Evolutionary conservation across 2,329 filamentous ascomycete species (phyloP).

Genomic region (Claviceps sp.): DNA sequence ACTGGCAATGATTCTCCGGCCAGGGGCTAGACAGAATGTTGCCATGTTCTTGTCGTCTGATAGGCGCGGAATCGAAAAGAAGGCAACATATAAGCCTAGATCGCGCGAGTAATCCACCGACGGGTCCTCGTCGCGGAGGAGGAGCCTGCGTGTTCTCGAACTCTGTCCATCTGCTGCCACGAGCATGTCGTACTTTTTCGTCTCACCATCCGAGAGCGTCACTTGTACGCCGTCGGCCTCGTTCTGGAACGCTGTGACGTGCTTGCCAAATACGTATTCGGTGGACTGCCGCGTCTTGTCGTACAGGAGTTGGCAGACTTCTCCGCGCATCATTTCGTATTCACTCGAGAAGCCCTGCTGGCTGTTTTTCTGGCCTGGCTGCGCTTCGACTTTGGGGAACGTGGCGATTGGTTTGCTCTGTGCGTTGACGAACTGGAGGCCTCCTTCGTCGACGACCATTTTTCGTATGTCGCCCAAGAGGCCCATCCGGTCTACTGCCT

Average conservation of each 20-base stretch:
- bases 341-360: slow-evolving; percentile 36
- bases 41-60: slow-evolving; percentile 10
- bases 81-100: slow-evolving; percentile 20
- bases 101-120: slow-evolving; percentile 6
- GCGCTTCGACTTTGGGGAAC: slow-evolving; percentile 16
- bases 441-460: slow-evolving; percentile 32
- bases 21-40: slow-evolving; percentile 19
- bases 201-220: slow-evolving; percentile 30
- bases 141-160: slow-evolving; percentile 6
- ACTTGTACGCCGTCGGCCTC: slow-evolving; percentile 18
- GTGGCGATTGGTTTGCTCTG: slow-evolving; percentile 24
- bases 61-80: slow-evolving; percentile 24
- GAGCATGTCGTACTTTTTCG: slow-evolving; percentile 33
- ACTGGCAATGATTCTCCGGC: slow-evolving; percentile 22
- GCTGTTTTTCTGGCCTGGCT: slow-evolving; percentile 23
- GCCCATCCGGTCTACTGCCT: slow-evolving; percentile 25
- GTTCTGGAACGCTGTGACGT: slow-evolving; percentile 17
- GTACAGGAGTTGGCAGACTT: slow-evolving; percentile 37
- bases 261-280: slow-evolving; percentile 17
- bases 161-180: slow-evolving; percentile 39
- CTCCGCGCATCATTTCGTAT: slow-evolving; percentile 46
- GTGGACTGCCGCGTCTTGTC: slow-evolving; percentile 20
- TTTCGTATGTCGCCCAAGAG: slow-evolving; percentile 23
- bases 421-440: slow-evolving; percentile 31
- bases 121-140: slow-evolving; percentile 18